These are phyloP conservation scores for Leptographium lundbergii DNA, from an alignment of 2,329 filamentous ascomycete species.

Conservation along the genomic window DNA sequence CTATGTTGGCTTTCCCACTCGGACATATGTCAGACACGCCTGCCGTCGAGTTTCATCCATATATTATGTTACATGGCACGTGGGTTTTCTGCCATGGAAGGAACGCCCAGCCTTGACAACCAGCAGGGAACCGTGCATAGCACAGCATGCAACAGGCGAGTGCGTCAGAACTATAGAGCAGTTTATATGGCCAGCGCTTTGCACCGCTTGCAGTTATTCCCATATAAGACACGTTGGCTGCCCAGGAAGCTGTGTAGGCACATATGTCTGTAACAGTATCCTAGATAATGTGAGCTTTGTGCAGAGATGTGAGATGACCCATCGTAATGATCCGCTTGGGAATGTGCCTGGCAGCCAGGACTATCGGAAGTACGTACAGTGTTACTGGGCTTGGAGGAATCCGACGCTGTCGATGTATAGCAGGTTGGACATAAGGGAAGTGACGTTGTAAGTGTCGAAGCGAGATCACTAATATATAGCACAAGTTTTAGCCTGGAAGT, in stretches of 20 bases:
- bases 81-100: slow-evolving; percentile 8
- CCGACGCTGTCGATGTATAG: neutral
- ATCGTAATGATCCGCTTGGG: neutral
- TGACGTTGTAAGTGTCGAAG: neutral
- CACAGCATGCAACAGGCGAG: slow-evolving; percentile 7
- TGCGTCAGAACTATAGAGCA: neutral
- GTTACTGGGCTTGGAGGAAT: neutral
- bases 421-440: neutral
- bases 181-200: slow-evolving; percentile 7
- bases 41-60: slow-evolving; percentile 6
- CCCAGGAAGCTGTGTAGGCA: neutral
- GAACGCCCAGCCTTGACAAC: slow-evolving; percentile 10
- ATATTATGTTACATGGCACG: slow-evolving; percentile 9
- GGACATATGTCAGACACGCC: slow-evolving; percentile 4
- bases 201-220: slow-evolving; percentile 2
- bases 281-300: neutral
- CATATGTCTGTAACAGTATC: neutral
- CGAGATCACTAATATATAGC: neutral
- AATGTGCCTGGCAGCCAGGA: neutral
- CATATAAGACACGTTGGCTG: slow-evolving; percentile 6
- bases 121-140: neutral
- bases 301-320: neutral
- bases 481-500: neutral
- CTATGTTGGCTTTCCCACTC: slow-evolving; percentile 4
- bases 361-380: neutral